phyloP scores from a whole-genome alignment of 1,284 basidiomycete genomes.

The Apiotrichum porosum region DNA sequence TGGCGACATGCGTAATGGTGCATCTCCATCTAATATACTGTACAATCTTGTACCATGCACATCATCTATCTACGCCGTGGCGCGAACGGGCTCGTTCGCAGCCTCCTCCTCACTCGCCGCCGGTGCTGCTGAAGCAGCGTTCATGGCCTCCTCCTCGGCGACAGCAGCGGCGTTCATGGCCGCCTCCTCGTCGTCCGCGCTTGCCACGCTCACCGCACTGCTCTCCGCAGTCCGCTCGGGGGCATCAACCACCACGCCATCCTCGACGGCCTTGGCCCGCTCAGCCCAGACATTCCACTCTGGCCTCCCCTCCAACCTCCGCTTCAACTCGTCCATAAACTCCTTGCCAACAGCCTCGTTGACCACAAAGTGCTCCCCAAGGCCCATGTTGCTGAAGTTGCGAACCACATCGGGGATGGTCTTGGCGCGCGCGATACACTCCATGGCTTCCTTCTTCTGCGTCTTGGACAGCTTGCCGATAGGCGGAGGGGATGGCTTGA shows the following conservation, averaged over 20 bases:
- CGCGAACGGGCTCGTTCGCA: too few relatives aligned
- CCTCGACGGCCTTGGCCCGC: not conserved
- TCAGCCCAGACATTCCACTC: constrained; percentile 12
- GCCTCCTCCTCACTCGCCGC: too few relatives aligned
- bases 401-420: constrained; percentile 58
- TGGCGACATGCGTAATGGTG: too few relatives aligned
- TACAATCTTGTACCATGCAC: too few relatives aligned
- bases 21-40: too few relatives aligned
- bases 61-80: too few relatives aligned
- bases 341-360: constrained; percentile 4
- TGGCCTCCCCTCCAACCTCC: not conserved
- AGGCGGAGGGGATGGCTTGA: constrained; percentile 55
- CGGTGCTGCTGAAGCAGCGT: too few relatives aligned
- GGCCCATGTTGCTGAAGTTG: not conserved
- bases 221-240: not conserved
- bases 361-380: constrained; percentile 49
- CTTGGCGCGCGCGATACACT: constrained; percentile 61
- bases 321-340: constrained; percentile 14
- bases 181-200: too few relatives aligned
- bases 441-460: constrained; percentile 58
- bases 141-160: not conserved
- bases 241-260: not conserved
- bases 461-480: constrained; percentile 57
- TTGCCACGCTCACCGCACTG: too few relatives aligned
- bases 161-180: not conserved